A percentile compares a stretch with the other conserved stretches of the same genome.
These are phyloP conservation scores for Linnemannia exigua DNA, from an alignment of 192 early-diverging fungal genomes.

Conservation along the genomic window DNA sequence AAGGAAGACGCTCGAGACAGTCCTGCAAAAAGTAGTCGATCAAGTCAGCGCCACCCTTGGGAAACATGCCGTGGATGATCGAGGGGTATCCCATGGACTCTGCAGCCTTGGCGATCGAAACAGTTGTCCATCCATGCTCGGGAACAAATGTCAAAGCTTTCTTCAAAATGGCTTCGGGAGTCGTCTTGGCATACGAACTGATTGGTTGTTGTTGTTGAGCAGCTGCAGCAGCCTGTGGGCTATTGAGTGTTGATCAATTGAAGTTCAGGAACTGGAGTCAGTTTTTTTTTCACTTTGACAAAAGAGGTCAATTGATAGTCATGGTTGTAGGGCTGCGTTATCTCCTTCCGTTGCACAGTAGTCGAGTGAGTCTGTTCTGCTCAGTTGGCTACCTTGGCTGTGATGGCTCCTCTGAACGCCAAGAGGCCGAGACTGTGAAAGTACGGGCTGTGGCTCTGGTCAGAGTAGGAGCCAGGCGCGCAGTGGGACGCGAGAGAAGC, in stretches of 20 bases:
- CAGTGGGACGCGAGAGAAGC: neutral
- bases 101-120: conserved; percentile 74
- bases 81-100: conserved; percentile 77
- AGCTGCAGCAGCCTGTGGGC: neutral
- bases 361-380: neutral
- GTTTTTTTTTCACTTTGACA: neutral
- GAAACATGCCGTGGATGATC: conserved; percentile 78
- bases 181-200: conserved; percentile 6
- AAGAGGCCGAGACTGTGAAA: conserved; percentile 24
- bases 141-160: conserved; percentile 78
- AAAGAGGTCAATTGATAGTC: neutral
- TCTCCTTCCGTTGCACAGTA: neutral
- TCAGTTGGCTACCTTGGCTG: conserved; percentile 2
- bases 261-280: neutral
- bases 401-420: conserved; percentile 6
- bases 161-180: conserved; percentile 68
- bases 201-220: neutral
- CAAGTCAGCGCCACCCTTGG: conserved; percentile 75
- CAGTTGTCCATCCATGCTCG: conserved; percentile 81
- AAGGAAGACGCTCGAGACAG: conserved; percentile 67
- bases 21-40: conserved; percentile 83
- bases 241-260: neutral
- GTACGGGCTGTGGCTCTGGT: conserved; percentile 15
- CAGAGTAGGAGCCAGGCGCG: neutral
- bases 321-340: too few species aligned